Base-by-base conservation (phyloP, 306 rosid species). In the Phaseolus lunatus region DNA sequence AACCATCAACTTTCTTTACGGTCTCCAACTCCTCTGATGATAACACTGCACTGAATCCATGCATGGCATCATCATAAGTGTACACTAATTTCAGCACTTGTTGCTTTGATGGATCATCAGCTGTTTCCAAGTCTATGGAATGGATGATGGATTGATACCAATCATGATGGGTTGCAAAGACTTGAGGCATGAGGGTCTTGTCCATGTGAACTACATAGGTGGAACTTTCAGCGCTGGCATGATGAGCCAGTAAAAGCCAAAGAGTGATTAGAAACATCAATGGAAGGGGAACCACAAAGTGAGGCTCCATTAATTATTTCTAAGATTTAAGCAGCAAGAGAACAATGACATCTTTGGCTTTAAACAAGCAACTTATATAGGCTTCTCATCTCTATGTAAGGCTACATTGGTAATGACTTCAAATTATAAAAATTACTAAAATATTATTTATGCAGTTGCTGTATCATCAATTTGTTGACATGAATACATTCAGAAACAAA, bases 121-220 rank as follows among this genome's bases (percentile, higher is more conserved):
- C 0, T 29, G 29, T 15, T 49, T 61, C 1, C 22, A 15, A n/a
- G 26, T 59, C 62, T 48, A 80, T 69, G 76, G 84, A 75, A 19
- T 70, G 16, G 23, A 85, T 13, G 52, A 71, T 72, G 53, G 86
- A 86, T 0, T 69, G 57, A 1, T 83, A 80, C 89, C 81, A 86
- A n/a, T 59, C 26, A 9, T 45, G 52, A 47, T 83, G 86, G 59
- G 61, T 77, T 8, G 81, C 43, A 58, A 71, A 86, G 7, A 74
- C 80, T 10, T 75, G 54, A 24, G 86, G 86, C 89, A 82, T 79
- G 26, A 56, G 39, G 67, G 82, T 79, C 56, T 82, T 82, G 79
- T 76, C 84, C 84, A 85, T 75, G 39, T 85, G 88, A 33, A 85
- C 80, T 48, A 85, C 79, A 23, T 82, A 85, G 18, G 86, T 61